Percentiles rank a stretch among this genome's conserved stretches.
These are phyloP conservation scores for Phytophthora fragariae DNA, from an alignment of 352 stramenopile species.

Conservation along the genomic window DNA sequence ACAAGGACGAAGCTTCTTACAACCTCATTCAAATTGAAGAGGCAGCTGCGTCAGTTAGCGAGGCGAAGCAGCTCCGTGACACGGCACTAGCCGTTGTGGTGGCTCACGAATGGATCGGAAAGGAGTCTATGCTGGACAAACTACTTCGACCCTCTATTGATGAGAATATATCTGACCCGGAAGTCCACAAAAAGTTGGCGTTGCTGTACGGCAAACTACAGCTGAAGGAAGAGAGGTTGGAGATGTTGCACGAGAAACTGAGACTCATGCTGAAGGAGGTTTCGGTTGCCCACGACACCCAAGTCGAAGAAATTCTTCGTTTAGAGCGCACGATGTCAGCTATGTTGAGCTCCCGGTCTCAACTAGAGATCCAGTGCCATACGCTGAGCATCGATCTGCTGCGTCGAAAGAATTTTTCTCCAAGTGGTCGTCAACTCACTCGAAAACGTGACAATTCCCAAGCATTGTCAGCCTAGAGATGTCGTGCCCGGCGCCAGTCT, in stretches of 20 bases:
- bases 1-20: background rate
- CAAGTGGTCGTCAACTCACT: background rate
- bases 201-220: background rate
- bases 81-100: background rate
- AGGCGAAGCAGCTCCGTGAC: background rate
- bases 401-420: background rate
- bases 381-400: background rate
- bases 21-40: background rate
- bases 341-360: background rate
- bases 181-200: background rate
- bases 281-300: background rate
- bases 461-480: background rate
- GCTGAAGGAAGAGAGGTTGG: background rate
- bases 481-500: background rate
- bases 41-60: background rate
- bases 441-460: background rate
- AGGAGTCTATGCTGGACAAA: background rate
- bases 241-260: background rate
- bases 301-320: background rate
- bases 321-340: background rate
- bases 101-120: background rate
- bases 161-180: background rate
- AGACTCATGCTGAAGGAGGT: background rate
- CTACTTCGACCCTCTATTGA: background rate
- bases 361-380: constrained; percentile 1